phyloP scores from a whole-genome alignment of 768 basidiomycete genomes.

The Lactifluus pinguis region DNA sequence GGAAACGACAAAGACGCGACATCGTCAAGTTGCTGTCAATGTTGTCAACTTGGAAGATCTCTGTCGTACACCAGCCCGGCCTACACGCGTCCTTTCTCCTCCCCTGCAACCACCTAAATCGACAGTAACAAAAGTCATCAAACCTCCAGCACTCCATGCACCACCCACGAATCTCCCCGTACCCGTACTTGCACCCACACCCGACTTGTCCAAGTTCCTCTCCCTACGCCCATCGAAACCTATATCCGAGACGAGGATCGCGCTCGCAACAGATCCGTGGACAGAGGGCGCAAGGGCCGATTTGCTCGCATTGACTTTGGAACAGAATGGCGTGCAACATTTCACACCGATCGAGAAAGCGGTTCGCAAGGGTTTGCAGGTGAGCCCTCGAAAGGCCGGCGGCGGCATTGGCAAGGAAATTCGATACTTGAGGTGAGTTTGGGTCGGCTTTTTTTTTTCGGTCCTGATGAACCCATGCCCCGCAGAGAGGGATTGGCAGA shows the following conservation, averaged over 20 bases:
- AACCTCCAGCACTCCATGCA: background rate
- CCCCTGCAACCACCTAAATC: background rate
- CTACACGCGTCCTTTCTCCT: background rate
- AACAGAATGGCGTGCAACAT: slow-evolving; percentile 34
- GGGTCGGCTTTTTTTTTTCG: too few relatives aligned
- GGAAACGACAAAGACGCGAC: background rate
- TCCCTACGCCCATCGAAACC: slow-evolving; percentile 28
- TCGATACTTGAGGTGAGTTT: slow-evolving; percentile 40
- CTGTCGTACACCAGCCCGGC: background rate
- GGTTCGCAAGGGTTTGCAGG: slow-evolving; percentile 40
- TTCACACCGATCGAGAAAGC: slow-evolving; percentile 31
- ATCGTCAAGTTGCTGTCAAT: background rate
- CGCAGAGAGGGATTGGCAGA: slow-evolving; percentile 14
- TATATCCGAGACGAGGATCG: slow-evolving; percentile 44
- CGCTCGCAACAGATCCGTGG: slow-evolving; percentile 42
- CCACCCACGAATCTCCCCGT: slow-evolving; percentile 1
- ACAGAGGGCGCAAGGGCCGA: slow-evolving; percentile 43
- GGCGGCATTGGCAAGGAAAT: slow-evolving; percentile 30
- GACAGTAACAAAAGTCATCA: background rate
- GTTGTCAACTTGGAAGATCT: background rate
- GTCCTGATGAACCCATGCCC: too few relatives aligned
- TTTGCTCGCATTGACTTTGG: slow-evolving; percentile 44
- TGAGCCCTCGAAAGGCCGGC: slow-evolving; percentile 48
- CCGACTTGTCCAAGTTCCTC: background rate
- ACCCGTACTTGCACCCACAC: background rate